These are phyloP conservation scores for Sporobolomyces phaffii DNA, from an alignment of 768 basidiomycete genomes.

Conservation along the genomic window DNA sequence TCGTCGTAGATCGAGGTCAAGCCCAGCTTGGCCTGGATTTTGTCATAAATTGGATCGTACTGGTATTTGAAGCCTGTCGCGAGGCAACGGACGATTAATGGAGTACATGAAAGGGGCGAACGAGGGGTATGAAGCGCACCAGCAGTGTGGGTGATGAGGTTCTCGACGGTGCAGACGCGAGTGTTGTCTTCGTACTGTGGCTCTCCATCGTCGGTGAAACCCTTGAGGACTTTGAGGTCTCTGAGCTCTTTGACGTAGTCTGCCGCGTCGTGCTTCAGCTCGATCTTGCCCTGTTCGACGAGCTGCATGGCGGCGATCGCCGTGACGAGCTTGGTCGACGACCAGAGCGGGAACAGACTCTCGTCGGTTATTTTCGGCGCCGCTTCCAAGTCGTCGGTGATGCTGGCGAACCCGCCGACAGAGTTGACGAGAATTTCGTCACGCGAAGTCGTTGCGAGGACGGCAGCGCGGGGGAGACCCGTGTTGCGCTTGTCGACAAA, in stretches of 20 bases:
- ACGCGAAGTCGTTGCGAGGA: constrained; percentile 5
- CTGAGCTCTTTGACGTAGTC: constrained; percentile 40
- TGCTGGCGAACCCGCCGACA: neutral
- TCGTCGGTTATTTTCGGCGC: neutral
- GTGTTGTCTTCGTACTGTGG: constrained; percentile 33
- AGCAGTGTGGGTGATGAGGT: constrained; percentile 44
- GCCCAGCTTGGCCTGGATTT: neutral
- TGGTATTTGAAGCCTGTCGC: neutral
- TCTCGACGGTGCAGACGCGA: constrained; percentile 42
- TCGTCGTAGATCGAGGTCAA: neutral
- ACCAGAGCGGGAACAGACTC: constrained; percentile 37
- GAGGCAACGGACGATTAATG: neutral
- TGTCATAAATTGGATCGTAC: neutral
- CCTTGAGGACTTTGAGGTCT: constrained; percentile 37
- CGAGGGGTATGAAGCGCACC: constrained; percentile 35
- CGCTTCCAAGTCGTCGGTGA: neutral
- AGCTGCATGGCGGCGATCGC: constrained; percentile 44
- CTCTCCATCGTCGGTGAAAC: constrained; percentile 37
- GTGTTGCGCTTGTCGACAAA: constrained; percentile 9
- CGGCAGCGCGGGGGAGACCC: constrained; percentile 12
- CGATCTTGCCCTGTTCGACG: constrained; percentile 41
- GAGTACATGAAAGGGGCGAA: neutral
- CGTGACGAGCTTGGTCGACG: constrained; percentile 43
- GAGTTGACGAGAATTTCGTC: neutral
- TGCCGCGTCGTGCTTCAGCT: constrained; percentile 39